Base-by-base conservation (phyloP, 1,284 basidiomycete genomes). In the Microbotryomycetes sp. region DNA sequence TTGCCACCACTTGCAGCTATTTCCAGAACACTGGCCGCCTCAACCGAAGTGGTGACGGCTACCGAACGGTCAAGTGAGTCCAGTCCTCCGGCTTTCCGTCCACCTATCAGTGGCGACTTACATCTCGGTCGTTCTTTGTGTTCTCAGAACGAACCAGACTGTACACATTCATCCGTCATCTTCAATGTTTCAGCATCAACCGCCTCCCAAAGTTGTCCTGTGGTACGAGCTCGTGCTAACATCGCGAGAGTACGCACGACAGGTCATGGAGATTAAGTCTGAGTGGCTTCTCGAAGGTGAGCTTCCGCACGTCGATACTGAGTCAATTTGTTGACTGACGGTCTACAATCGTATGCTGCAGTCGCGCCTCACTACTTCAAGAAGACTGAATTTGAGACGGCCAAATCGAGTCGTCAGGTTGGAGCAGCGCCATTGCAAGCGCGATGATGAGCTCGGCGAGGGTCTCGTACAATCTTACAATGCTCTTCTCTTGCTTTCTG, bases 181-280 rank as follows among this genome's bases (percentile, higher is more conserved):
- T 5, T 87, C 90, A 74, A 78, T 98, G 67, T 93, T 97, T 83
- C 90, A 97, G 71, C 85, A 87, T 73, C 92, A 97, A 70, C 96
- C 96, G 0, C 96, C 93, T 0, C 85, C 92, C 25, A 87, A 87
- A 73, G 89, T 88, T 25, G 77, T 98, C 30, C 77, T 97, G 60
- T 99, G 97, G 78, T 98, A 97, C 74, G 96, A 98, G 76, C 81
- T 96, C 25, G 81, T 83, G 4, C 76, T 82, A 58, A 83, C 81
- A 14, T 77, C 76, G 53, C 81, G 82, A 70, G 81, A 82, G 70
- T 81, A 77, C 70, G 79, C 78, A 74, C 86, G 91, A 60, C 92
- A 97, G 81, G 83, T 92, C 48, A 97, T 97, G 92, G 92, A 96
- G 72, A 97, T 98, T 74, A 93, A 96, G 74, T 88, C 92, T 1